Conservation (phyloP, 495 filamentous ascomycete genomes). For the Daldinia vernicosa region DNA sequence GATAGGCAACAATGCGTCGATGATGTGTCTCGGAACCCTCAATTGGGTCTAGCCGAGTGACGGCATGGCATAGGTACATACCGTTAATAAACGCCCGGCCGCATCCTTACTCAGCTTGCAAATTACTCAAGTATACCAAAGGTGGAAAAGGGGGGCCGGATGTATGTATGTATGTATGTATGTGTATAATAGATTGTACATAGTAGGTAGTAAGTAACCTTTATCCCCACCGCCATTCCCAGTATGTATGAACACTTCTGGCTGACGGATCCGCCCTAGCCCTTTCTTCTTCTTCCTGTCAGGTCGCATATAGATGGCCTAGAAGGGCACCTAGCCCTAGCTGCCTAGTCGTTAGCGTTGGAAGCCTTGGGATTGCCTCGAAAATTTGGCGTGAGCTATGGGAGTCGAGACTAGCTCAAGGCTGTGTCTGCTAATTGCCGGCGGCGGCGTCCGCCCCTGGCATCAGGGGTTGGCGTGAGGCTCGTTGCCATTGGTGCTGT, state of each 20-base stretch:
- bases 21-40: not conserved
- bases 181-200: slow-evolving; percentile 6
- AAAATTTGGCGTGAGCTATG: not conserved
- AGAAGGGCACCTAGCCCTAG: slow-evolving; percentile 10
- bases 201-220: no score
- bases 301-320: slow-evolving; percentile 14
- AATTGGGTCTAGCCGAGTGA: not conserved
- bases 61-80: no score
- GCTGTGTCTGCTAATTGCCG: slow-evolving; percentile 10
- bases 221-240: slow-evolving; percentile 27
- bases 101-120: slow-evolving; percentile 4
- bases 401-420: not conserved
- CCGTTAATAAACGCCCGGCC: not conserved
- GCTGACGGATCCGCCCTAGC: slow-evolving; percentile 32
- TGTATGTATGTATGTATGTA: no score
- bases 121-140: not conserved
- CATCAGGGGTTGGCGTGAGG: not conserved
- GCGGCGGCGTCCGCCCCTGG: not conserved
- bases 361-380: slow-evolving; percentile 6
- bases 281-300: not conserved
- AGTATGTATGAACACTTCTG: not conserved
- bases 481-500: slow-evolving; percentile 1
- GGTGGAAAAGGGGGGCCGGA: slow-evolving; percentile 12
- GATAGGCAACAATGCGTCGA: slow-evolving; percentile 1
- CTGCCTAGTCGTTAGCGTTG: slow-evolving; percentile 20